phyloP scores from a whole-genome alignment of 106 monocot genomes.

The Vanilla planifolia region DNA sequence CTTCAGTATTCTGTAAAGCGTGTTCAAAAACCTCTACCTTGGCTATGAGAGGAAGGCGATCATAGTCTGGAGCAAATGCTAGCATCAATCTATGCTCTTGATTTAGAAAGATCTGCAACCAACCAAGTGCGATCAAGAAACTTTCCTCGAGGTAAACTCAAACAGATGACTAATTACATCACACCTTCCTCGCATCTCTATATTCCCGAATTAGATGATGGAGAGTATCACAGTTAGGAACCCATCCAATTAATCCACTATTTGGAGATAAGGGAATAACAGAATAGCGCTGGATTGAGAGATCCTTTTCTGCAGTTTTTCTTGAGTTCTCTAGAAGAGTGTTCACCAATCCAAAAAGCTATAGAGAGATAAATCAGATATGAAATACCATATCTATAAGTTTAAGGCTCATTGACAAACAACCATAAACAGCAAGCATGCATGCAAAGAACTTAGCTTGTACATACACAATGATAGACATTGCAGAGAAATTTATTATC shows the following conservation, averaged over 20 bases:
- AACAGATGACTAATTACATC: neutral
- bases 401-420: neutral
- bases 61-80: slow-evolving; percentile 95
- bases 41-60: slow-evolving; percentile 80
- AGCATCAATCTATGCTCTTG: slow-evolving; percentile 95
- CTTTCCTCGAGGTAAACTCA: neutral
- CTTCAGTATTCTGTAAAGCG: slow-evolving; percentile 89
- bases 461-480: too few species aligned
- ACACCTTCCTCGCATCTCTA: slow-evolving; percentile 91
- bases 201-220: slow-evolving; percentile 95
- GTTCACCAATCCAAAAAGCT: slow-evolving; percentile 98
- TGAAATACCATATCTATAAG: neutral
- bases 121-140: slow-evolving; percentile 1
- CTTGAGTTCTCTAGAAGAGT: slow-evolving; percentile 95
- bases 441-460: too few species aligned
- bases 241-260: slow-evolving; percentile 98
- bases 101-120: slow-evolving; percentile 82
- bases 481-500: too few species aligned
- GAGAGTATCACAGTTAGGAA: slow-evolving; percentile 94
- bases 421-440: neutral
- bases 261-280: slow-evolving; percentile 98
- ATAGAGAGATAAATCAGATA: slow-evolving; percentile 7
- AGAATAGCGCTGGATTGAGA: slow-evolving; percentile 93
- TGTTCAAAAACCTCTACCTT: slow-evolving; percentile 98
- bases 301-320: slow-evolving; percentile 92